A percentile compares a stretch with the other conserved stretches of the same genome.
These are phyloP conservation scores for Leucogyrophana mollusca DNA, from an alignment of 768 basidiomycete species.

Conservation along the genomic window DNA sequence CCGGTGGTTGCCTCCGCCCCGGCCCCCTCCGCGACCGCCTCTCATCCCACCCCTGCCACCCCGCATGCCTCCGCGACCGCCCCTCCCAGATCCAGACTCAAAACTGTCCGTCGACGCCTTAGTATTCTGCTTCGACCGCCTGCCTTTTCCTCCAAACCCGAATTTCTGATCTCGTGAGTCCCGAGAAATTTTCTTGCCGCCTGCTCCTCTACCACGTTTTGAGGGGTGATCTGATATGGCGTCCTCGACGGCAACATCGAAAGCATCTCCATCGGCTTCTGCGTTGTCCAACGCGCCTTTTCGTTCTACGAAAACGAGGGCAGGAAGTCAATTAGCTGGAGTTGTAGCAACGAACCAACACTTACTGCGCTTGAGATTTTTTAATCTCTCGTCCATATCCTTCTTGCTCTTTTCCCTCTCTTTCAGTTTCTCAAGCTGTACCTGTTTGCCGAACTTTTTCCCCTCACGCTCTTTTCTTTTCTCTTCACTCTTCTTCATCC, in stretches of 20 bases:
- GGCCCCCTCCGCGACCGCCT: slow-evolving; percentile 27
- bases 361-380: slow-evolving; percentile 88
- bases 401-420: slow-evolving; percentile 89
- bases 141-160: slow-evolving; percentile 72
- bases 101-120: slow-evolving; percentile 79
- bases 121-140: slow-evolving; percentile 80
- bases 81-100: slow-evolving; percentile 37
- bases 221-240: slow-evolving; percentile 75
- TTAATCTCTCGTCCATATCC: slow-evolving; percentile 84
- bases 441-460: slow-evolving; percentile 98
- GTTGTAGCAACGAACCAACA: slow-evolving; percentile 11
- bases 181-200: slow-evolving; percentile 46
- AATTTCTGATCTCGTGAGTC: slow-evolving; percentile 74
- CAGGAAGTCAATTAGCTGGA: neutral
- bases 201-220: slow-evolving; percentile 43
- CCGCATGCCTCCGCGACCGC: slow-evolving; percentile 24
- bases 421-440: slow-evolving; percentile 91
- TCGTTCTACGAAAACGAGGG: slow-evolving; percentile 63
- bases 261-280: slow-evolving; percentile 60
- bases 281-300: slow-evolving; percentile 76
- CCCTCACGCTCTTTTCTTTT: slow-evolving; percentile 90
- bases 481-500: slow-evolving; percentile 89
- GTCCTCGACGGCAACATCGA: slow-evolving; percentile 90
- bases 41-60: slow-evolving; percentile 27
- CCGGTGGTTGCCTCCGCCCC: slow-evolving; percentile 41